These are phyloP conservation scores for Melampsora americana DNA, from an alignment of 1,284 basidiomycete species.

Conservation along the genomic window DNA sequence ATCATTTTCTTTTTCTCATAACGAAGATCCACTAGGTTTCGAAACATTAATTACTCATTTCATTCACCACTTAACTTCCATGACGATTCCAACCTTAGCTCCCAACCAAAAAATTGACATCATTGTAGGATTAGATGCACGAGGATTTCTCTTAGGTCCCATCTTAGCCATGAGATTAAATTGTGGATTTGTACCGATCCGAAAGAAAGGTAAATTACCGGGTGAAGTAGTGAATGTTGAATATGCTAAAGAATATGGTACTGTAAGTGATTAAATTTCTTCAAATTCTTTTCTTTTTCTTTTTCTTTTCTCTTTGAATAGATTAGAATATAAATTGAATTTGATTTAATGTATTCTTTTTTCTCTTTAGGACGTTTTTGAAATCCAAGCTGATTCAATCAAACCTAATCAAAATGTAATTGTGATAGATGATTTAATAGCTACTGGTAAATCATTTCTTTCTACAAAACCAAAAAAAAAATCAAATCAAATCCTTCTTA, in stretches of 20 bases:
- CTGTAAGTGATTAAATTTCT: constrained; percentile 59
- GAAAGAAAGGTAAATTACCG: constrained; percentile 91
- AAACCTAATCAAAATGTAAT: constrained; percentile 77
- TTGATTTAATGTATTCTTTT: constrained; percentile 16
- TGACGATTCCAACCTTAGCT: constrained; percentile 61
- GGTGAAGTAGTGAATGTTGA: constrained; percentile 72
- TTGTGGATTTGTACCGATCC: constrained; percentile 91
- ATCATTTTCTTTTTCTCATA: neutral
- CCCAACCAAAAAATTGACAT: constrained; percentile 77
- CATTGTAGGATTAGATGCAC: constrained; percentile 90
- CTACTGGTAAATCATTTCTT: constrained; percentile 67
- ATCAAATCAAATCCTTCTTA: neutral
- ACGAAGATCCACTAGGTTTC: constrained; percentile 52
- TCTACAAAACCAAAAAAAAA: neutral
- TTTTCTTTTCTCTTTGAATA: constrained; percentile 24
- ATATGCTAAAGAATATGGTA: constrained; percentile 93
- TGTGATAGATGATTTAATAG: constrained; percentile 92
- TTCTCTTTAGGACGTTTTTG: constrained; percentile 71
- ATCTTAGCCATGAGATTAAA: constrained; percentile 84
- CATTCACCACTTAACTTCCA: constrained; percentile 75
- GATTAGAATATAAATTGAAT: too few species aligned
- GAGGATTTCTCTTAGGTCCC: constrained; percentile 93
- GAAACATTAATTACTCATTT: constrained; percentile 82
- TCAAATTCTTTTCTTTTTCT: neutral
- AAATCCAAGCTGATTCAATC: constrained; percentile 89